Conservation (phyloP, 2,329 filamentous ascomycete genomes). For the Dactylellina drechsleri region DNA sequence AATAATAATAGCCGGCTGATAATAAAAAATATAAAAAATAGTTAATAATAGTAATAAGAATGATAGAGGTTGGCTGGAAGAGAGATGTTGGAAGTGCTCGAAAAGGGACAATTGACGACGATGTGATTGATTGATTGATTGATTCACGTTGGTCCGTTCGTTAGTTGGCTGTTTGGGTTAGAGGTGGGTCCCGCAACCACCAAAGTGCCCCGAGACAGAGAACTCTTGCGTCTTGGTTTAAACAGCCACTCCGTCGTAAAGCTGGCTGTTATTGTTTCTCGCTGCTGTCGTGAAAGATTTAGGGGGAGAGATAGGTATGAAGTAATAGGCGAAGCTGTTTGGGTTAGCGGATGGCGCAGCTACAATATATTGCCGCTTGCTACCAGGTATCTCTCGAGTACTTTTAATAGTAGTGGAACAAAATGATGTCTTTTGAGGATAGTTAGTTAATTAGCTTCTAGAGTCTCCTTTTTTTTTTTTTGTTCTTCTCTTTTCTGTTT, state of each 20-base stretch:
- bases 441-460: background rate
- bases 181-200: background rate
- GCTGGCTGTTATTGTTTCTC: background rate
- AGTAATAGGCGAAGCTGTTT: constrained; percentile 25
- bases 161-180: constrained; percentile 7
- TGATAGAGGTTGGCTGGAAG: constrained; percentile 21
- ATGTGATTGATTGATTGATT: background rate
- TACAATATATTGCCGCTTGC: background rate
- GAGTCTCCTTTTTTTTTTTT: background rate
- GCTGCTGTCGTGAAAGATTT: background rate
- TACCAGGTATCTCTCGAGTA: background rate
- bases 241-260: background rate
- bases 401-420: background rate
- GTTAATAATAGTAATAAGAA: too few species aligned
- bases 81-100: constrained; percentile 14
- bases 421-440: background rate
- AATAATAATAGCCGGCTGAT: background rate
- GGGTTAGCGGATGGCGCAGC: constrained; percentile 30
- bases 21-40: too few species aligned
- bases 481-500: background rate
- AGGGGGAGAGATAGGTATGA: background rate
- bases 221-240: background rate
- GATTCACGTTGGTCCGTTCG: constrained; percentile 15
- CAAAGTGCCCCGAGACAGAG: background rate
- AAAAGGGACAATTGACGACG: constrained; percentile 47